Conservation (phyloP, 2,329 filamentous ascomycete species). For the Trichophyton schoenleinii region DNA sequence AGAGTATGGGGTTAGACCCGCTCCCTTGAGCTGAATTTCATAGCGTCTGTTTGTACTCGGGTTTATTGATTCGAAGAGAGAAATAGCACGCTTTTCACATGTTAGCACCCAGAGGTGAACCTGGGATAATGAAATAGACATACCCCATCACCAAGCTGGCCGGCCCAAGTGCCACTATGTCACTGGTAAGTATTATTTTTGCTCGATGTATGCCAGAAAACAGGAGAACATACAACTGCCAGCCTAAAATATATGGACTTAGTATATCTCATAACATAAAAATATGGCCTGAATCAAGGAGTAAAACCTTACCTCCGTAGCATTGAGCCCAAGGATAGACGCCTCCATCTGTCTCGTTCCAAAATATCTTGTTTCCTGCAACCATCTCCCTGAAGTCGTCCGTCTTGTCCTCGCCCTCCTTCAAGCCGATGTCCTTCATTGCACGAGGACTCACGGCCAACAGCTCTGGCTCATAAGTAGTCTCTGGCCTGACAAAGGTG, state of each 20-base stretch:
- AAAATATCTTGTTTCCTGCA: constrained; percentile 69
- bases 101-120: not conserved
- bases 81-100: constrained; percentile 57
- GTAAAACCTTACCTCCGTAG: constrained; percentile 61
- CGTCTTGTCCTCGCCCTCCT: constrained; percentile 52
- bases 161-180: constrained; percentile 68
- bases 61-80: constrained; percentile 79
- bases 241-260: constrained; percentile 22
- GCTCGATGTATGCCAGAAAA: not conserved
- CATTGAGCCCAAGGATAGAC: constrained; percentile 98
- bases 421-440: constrained; percentile 67
- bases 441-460: constrained; percentile 69
- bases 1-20: constrained; percentile 85
- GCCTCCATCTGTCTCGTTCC: constrained; percentile 59
- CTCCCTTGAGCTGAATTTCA: constrained; percentile 89
- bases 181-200: constrained; percentile 21
- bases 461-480: constrained; percentile 59
- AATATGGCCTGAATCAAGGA: constrained; percentile 5
- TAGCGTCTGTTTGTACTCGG: constrained; percentile 59
- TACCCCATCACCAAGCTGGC: constrained; percentile 80
- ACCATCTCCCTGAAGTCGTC: constrained; percentile 66
- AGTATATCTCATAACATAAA: not conserved
- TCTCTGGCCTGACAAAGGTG: constrained; percentile 78
- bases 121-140: constrained; percentile 9
- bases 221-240: constrained; percentile 35